Evolutionary conservation across 2,329 filamentous ascomycete genomes (phyloP).

Genomic region (Talaromyces pinophilus): DNA sequence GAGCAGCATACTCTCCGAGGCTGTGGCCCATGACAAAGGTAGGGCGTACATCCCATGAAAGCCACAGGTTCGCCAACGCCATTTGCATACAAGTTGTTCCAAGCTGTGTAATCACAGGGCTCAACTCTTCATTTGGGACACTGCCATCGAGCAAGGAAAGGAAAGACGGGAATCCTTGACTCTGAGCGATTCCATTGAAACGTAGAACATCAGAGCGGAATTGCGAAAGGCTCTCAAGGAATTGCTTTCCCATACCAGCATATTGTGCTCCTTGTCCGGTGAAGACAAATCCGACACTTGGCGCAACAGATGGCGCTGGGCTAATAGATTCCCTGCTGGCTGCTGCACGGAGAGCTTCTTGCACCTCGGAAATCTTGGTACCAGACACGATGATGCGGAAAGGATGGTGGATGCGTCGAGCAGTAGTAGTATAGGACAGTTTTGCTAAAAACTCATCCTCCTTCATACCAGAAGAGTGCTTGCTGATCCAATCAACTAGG

Average conservation of each 20-base stretch:
- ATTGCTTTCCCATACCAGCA: slow-evolving; percentile 38
- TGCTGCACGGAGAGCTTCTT: slow-evolving; percentile 31
- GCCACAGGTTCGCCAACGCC: slow-evolving; percentile 41
- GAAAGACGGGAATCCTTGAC: slow-evolving; percentile 41
- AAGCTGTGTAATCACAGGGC: slow-evolving; percentile 39
- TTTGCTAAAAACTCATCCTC: slow-evolving; percentile 50
- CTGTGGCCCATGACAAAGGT: slow-evolving; percentile 47
- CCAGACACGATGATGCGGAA: slow-evolving; percentile 38
- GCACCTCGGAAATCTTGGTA: slow-evolving; percentile 33
- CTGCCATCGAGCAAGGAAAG: slow-evolving; percentile 38
- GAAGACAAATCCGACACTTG: slow-evolving; percentile 40
- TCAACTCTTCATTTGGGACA: slow-evolving; percentile 34
- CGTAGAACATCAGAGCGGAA: slow-evolving; percentile 37
- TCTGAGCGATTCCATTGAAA: slow-evolving; percentile 36
- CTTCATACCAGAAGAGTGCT: slow-evolving; percentile 40
- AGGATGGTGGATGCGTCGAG: slow-evolving; percentile 51
- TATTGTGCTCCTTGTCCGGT: slow-evolving; percentile 46
- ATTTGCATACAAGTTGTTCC: slow-evolving; percentile 45
- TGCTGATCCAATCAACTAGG: slow-evolving; percentile 55
- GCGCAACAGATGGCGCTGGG: slow-evolving; percentile 32
- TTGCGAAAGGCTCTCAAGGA: slow-evolving; percentile 35
- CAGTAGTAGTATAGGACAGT: slow-evolving; percentile 68
- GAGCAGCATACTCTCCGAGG: slow-evolving; percentile 46
- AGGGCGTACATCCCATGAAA: slow-evolving; percentile 40
- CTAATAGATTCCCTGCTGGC: slow-evolving; percentile 30